A percentile compares a stretch with the other conserved stretches of the same genome.
These are phyloP conservation scores for Blastocrithidia nonstop DNA, from an alignment of 208 protist species.

Conservation along the genomic window DNA sequence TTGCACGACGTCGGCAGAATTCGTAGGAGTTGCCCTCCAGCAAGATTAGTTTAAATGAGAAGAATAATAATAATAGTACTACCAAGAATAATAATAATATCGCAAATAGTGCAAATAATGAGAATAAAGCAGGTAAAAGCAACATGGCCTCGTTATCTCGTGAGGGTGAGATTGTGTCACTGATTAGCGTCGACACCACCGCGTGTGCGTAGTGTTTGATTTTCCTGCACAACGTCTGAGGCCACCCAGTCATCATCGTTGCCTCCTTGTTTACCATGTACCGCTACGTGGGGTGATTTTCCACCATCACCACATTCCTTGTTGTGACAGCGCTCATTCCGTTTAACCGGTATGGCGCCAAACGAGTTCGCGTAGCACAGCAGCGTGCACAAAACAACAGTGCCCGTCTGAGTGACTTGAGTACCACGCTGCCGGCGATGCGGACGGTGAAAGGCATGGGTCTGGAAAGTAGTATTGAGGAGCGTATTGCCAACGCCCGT, in stretches of 20 bases:
- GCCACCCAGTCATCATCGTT: constrained; percentile 40
- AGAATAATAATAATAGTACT: too few species aligned
- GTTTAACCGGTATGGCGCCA: constrained; percentile 26
- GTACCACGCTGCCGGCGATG: constrained; percentile 37
- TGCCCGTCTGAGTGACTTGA: constrained; percentile 36
- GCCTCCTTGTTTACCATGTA: constrained; percentile 44
- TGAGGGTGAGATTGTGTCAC: constrained; percentile 35
- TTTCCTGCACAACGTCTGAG: constrained; percentile 65
- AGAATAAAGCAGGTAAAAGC: neutral
- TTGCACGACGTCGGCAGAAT: neutral
- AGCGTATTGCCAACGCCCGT: constrained; percentile 19
- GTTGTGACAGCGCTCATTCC: constrained; percentile 30
- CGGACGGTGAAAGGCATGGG: constrained; percentile 63
- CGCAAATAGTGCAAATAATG: too few species aligned
- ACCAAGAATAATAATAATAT: too few species aligned
- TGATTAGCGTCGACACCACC: constrained; percentile 44
- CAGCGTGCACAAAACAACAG: constrained; percentile 27
- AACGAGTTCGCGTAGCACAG: constrained; percentile 32
- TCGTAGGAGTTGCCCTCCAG: neutral
- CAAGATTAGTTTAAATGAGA: too few species aligned
- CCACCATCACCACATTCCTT: constrained; percentile 32
- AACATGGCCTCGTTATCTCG: constrained; percentile 7
- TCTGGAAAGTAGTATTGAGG: constrained; percentile 23
- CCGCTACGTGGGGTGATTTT: constrained; percentile 40
- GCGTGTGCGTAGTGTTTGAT: constrained; percentile 46